phyloP scores from a whole-genome alignment of 116 monocot genomes.

The Iris pallida region DNA sequence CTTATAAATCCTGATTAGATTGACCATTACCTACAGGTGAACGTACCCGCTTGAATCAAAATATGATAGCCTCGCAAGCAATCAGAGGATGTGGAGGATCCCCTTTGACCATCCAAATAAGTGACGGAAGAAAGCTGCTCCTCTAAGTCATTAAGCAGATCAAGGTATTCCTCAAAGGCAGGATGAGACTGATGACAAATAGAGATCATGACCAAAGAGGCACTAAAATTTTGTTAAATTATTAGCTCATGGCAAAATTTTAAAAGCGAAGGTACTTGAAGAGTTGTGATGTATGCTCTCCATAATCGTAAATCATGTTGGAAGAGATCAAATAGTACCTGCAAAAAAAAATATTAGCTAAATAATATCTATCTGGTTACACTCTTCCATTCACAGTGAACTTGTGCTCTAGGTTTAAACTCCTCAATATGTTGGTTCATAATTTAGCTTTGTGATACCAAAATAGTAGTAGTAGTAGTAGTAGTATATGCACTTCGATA shows the following conservation, averaged over 20 bases:
- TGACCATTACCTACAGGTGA: background rate
- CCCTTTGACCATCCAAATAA: slow-evolving; percentile 24
- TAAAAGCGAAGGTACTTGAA: slow-evolving; percentile 41
- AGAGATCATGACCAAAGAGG: background rate
- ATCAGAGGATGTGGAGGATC: background rate
- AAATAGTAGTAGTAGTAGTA: no score
- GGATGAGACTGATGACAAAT: slow-evolving; percentile 61
- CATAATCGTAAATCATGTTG: slow-evolving; percentile 84
- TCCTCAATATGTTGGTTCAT: no score
- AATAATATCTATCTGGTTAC: no score
- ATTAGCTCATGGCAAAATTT: background rate
- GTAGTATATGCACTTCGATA: no score
- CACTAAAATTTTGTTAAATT: background rate
- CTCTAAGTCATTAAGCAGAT: slow-evolving; percentile 67
- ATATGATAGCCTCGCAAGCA: background rate
- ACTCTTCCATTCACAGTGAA: background rate
- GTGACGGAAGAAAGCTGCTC: slow-evolving; percentile 63
- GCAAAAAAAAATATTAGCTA: background rate
- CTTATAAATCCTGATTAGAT: no score
- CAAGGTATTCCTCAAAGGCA: slow-evolving; percentile 81
- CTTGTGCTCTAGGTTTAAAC: background rate
- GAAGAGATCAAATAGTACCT: slow-evolving; percentile 97
- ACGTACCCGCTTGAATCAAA: background rate
- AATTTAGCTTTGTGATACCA: no score
- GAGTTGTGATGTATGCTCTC: slow-evolving; percentile 85